These are phyloP conservation scores for Termitomyces sp. DNA, from an alignment of 768 basidiomycete species.

Conservation along the genomic window DNA sequence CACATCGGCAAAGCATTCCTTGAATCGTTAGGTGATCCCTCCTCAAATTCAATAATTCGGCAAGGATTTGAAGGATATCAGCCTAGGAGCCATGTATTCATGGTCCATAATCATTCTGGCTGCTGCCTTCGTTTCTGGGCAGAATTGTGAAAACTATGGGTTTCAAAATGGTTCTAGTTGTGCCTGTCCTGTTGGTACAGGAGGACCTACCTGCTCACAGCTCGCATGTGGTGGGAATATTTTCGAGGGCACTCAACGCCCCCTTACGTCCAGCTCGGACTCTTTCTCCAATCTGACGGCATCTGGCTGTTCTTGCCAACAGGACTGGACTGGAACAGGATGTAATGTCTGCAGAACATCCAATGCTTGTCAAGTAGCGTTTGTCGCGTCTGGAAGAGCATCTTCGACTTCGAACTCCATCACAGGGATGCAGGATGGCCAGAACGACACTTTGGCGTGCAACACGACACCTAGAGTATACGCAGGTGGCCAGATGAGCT, in stretches of 20 bases:
- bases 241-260: constrained; percentile 62
- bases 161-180: constrained; percentile 52
- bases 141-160: constrained; percentile 71
- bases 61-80: background rate
- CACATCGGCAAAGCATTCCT: background rate
- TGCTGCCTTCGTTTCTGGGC: constrained; percentile 22
- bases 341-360: constrained; percentile 77
- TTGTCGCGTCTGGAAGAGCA: constrained; percentile 35
- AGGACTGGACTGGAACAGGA: constrained; percentile 72
- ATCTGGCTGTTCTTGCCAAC: constrained; percentile 62
- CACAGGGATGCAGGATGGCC: constrained; percentile 22
- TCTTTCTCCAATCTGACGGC: constrained; percentile 61
- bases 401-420: constrained; percentile 25
- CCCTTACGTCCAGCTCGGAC: constrained; percentile 37
- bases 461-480: constrained; percentile 66
- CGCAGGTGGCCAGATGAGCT: constrained; percentile 80
- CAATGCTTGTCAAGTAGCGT: constrained; percentile 65
- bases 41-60: background rate
- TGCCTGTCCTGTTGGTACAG: constrained; percentile 79
- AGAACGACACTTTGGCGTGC: constrained; percentile 71
- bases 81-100: constrained; percentile 3
- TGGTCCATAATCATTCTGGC: constrained; percentile 16
- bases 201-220: constrained; percentile 61
- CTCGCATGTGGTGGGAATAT: constrained; percentile 80
- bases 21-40: background rate